These are phyloP conservation scores for Hypoxylon sp. DNA, from an alignment of 2,329 filamentous ascomycete species.

Conservation along the genomic window DNA sequence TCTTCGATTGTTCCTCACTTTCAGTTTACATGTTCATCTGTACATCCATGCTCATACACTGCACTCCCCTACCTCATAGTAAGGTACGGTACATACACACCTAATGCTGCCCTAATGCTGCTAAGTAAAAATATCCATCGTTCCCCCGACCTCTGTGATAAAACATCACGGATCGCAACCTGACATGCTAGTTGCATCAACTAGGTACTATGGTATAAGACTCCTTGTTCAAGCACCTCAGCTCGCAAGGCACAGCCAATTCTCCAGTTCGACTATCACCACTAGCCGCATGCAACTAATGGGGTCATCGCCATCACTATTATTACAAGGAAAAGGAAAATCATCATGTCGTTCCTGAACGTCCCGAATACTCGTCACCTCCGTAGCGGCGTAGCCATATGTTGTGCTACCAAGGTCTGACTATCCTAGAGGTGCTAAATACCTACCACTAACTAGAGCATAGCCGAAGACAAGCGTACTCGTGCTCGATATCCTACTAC, in stretches of 20 bases:
- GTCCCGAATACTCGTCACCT: slow-evolving; percentile 35
- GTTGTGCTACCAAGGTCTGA: slow-evolving; percentile 28
- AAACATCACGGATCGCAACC: slow-evolving; percentile 35
- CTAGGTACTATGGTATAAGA: slow-evolving; percentile 32
- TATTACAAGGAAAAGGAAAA: slow-evolving; percentile 3
- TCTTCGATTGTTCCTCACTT: slow-evolving; percentile 21
- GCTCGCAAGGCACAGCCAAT: slow-evolving; percentile 31
- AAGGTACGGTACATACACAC: not conserved
- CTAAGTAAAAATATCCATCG: slow-evolving; percentile 16
- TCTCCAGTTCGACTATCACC: slow-evolving; percentile 26
- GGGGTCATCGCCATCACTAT: slow-evolving; percentile 16
- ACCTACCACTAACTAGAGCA: slow-evolving; percentile 15
- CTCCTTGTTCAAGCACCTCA: slow-evolving; percentile 29
- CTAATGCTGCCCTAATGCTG: too few relatives aligned
- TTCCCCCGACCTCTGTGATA: slow-evolving; percentile 19
- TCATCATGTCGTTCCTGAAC: slow-evolving; percentile 20
- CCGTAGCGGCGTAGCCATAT: slow-evolving; percentile 28
- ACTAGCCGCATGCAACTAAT: slow-evolving; percentile 39
- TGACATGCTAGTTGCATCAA: slow-evolving; percentile 34
- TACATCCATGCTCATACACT: not conserved
- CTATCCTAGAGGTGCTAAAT: slow-evolving; percentile 9
- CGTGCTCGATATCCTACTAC: slow-evolving; percentile 2
- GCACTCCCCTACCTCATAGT: not conserved
- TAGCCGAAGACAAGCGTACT: slow-evolving; percentile 28
- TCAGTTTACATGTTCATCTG: slow-evolving; percentile 6